Evolutionary conservation across 768 basidiomycete species (phyloP).

Genomic region (Mycena filopes): DNA sequence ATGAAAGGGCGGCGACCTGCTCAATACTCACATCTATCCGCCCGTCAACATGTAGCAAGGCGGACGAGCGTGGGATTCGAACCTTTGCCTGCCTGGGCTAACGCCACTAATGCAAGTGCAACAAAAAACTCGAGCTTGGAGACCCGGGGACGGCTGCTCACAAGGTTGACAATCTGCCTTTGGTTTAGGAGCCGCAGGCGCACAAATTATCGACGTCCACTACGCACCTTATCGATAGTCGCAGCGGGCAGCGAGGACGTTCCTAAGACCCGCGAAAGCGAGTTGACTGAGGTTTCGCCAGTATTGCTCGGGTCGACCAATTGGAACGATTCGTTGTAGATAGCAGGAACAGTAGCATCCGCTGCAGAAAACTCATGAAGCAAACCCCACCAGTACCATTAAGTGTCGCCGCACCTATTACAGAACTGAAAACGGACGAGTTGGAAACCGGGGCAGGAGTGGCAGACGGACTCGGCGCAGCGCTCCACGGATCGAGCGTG

Average conservation of each 20-base stretch:
- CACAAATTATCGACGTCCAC: background rate
- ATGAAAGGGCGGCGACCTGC: slow-evolving; percentile 78
- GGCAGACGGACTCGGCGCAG: slow-evolving; percentile 76
- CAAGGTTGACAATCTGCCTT: slow-evolving; percentile 88
- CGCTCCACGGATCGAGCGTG: slow-evolving; percentile 84
- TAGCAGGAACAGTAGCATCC: slow-evolving; percentile 81
- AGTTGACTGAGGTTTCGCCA: slow-evolving; percentile 85
- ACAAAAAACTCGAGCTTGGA: slow-evolving; percentile 94
- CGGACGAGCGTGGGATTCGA: slow-evolving; percentile 24
- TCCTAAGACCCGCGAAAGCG: slow-evolving; percentile 81
- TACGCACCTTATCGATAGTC: slow-evolving; percentile 80
- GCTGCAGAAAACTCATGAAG: slow-evolving; percentile 52
- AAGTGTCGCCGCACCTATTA: slow-evolving; percentile 63
- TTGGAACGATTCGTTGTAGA: slow-evolving; percentile 80
- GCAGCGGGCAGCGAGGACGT: slow-evolving; percentile 85
- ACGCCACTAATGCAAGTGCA: slow-evolving; percentile 85
- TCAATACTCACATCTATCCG: slow-evolving; percentile 80
- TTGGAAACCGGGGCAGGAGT: slow-evolving; percentile 65
- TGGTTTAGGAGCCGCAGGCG: slow-evolving; percentile 15
- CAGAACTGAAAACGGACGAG: slow-evolving; percentile 66
- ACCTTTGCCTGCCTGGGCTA: slow-evolving; percentile 89
- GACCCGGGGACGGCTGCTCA: slow-evolving; percentile 82
- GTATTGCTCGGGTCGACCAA: slow-evolving; percentile 75
- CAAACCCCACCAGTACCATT: background rate
- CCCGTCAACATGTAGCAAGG: slow-evolving; percentile 9